A percentile compares a stretch with the other conserved stretches of the same genome.
Evolutionary conservation across 75 land plant species (phyloP).

Genomic region (Adiantum capillusveneris): DNA sequence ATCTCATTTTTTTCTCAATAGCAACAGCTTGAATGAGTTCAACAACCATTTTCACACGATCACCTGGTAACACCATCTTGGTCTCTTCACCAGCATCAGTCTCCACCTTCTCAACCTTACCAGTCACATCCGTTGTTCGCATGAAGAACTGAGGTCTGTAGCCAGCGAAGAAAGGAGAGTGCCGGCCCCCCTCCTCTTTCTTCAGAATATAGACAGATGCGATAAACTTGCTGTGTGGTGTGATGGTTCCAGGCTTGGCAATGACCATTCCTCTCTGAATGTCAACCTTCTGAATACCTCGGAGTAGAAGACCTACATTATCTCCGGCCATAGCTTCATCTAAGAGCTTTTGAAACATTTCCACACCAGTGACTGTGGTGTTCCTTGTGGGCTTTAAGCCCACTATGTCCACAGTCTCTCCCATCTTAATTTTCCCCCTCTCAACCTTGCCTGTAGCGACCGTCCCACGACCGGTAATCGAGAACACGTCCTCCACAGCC

Average conservation of each 20-base stretch:
- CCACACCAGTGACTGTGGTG: constrained; percentile 86
- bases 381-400: constrained; percentile 71
- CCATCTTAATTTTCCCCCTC: constrained; percentile 68
- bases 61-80: constrained; percentile 99
- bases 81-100: constrained; percentile 86
- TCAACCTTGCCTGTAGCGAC: constrained; percentile 93
- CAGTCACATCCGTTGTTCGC: constrained; percentile 95
- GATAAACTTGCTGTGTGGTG: constrained; percentile 57
- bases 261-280: constrained; percentile 82
- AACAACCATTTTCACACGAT: constrained; percentile 83
- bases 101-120: constrained; percentile 60
- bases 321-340: constrained; percentile 89
- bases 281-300: constrained; percentile 68
- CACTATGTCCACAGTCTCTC: constrained; percentile 78
- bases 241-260: constrained; percentile 74
- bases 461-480: constrained; percentile 92
- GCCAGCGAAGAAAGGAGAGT: constrained; percentile 78
- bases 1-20: constrained; percentile 90
- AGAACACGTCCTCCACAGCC: constrained; percentile 89
- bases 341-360: constrained; percentile 92
- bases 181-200: constrained; percentile 92
- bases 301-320: constrained; percentile 68
- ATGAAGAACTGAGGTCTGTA: constrained; percentile 87
- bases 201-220: constrained; percentile 77
- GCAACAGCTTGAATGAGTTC: constrained; percentile 77